These are phyloP conservation scores for Dipteronia sinensis DNA, from an alignment of 345 rosid genomes.

Conservation along the genomic window DNA sequence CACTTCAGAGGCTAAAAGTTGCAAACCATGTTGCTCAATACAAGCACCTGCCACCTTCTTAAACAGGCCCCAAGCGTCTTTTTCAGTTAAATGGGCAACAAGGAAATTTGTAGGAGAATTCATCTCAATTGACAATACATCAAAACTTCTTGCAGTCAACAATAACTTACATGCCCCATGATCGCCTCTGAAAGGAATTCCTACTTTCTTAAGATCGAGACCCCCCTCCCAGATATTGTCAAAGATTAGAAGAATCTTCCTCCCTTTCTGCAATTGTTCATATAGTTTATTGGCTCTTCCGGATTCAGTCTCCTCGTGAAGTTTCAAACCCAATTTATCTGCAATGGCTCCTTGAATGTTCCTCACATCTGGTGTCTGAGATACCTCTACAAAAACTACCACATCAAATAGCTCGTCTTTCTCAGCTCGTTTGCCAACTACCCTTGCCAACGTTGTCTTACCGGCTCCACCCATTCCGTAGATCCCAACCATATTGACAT, in stretches of 20 bases:
- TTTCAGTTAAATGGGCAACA: neutral
- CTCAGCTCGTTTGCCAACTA: constrained; percentile 1
- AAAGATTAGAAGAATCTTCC: constrained; percentile 29
- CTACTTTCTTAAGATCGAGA: constrained; percentile 28
- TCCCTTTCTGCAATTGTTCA: constrained; percentile 6
- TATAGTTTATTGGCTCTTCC: constrained; percentile 5
- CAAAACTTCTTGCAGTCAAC: constrained; percentile 26
- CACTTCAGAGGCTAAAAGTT: constrained; percentile 13
- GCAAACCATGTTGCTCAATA: neutral
- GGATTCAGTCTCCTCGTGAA: neutral
- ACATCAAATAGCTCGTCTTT: constrained; percentile 12
- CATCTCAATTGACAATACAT: constrained; percentile 24
- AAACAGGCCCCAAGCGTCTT: constrained; percentile 36
- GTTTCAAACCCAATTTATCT: constrained; percentile 15
- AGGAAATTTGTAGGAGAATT: neutral
- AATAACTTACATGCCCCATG: constrained; percentile 32
- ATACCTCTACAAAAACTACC: constrained; percentile 13
- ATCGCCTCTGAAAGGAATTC: constrained; percentile 30
- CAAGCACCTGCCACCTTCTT: constrained; percentile 16
- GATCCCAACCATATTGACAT: neutral
- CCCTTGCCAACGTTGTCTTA: constrained; percentile 13
- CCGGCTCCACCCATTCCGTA: constrained; percentile 5
- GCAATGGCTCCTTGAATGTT: constrained; percentile 27
- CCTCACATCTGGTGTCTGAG: constrained; percentile 1
- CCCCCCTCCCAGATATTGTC: constrained; percentile 31